Base-by-base conservation (phyloP, 768 basidiomycete species). In the Boletellus emodensis region DNA sequence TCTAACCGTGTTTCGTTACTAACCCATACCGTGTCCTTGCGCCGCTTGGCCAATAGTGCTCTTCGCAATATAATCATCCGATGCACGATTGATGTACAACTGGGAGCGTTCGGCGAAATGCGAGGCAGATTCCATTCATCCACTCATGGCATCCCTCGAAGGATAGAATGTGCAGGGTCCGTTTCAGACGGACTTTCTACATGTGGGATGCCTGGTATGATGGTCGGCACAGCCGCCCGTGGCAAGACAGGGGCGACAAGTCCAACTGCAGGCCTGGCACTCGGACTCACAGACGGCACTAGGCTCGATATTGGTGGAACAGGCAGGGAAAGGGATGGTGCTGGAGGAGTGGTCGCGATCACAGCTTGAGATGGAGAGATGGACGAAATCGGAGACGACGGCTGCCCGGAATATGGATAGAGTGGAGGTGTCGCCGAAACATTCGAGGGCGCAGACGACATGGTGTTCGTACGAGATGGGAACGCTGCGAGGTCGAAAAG, bases 141-240 rank as follows among this genome's bases (percentile, higher is more conserved):
- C 6, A 18, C 26, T 62, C 44, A 44, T 26, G 22, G 44, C 26
- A 24, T 18, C 12, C 18, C 24, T 36, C 22, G 44, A 14, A 62
- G 51, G 30, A 54, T 20, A n/a, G 58, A 54, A 12, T 55, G 58
- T 3, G 40, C 12, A 20, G 53, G 44, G n/a, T 54, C 44, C 48
- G 63, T 61, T 44, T 64, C 70, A 22, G 46, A 35, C 1, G 70
- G 70, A 48, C 69, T 71, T 36, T 73, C 71, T 30, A 68, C 61
- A 1, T 53, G 60, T 18, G 55, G 44, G n/a, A 45, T 26, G 4
- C 48, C 55, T 0, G 52, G 52, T 51, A 70, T 48, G 32, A 68
- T 58, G 11, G 38, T 66, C 20, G 55, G 55, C 20, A 54, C 40
- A 41, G n/a, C 41, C 28, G 13, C 43, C 22, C 32, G 45, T 10